Percentiles rank a stretch among this genome's conserved stretches.
These are phyloP conservation scores for Aspergillus sergii DNA, from an alignment of 2,329 filamentous ascomycete species.

Conservation along the genomic window DNA sequence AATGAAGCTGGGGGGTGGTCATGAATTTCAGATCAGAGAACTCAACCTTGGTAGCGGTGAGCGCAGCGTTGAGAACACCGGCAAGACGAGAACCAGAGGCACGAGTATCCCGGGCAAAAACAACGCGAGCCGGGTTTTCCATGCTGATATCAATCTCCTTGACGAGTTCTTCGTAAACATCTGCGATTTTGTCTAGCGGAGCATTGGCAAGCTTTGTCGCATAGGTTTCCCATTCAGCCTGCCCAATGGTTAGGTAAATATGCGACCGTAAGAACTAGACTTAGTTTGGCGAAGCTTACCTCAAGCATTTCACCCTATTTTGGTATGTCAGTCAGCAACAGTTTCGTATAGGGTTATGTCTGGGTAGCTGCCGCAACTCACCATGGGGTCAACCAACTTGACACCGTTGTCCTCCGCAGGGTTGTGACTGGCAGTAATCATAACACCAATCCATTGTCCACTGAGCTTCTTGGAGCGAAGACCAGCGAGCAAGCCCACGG, in stretches of 20 bases:
- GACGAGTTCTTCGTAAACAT: conserved; percentile 75
- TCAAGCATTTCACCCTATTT: conserved; percentile 87
- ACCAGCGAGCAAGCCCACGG: conserved; percentile 85
- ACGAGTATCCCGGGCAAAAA: conserved; percentile 90
- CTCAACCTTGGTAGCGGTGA: conserved; percentile 74
- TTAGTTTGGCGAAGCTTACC: conserved; percentile 51
- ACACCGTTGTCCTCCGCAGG: conserved; percentile 87
- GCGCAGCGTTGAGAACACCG: conserved; percentile 73
- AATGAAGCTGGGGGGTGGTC: conserved; percentile 97
- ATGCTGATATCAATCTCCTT: conserved; percentile 75
- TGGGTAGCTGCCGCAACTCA: conserved; percentile 32
- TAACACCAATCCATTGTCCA: conserved; percentile 90
- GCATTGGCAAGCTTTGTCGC: conserved; percentile 90
- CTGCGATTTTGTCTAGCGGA: conserved; percentile 71
- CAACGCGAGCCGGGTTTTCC: conserved; percentile 71
- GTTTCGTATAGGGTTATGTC: not conserved
- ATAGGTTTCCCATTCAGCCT: conserved; percentile 84
- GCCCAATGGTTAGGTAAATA: conserved; percentile 24
- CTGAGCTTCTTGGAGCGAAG: conserved; percentile 87
- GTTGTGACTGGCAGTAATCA: conserved; percentile 95
- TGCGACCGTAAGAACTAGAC: conserved; percentile 7
- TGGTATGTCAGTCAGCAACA: conserved; percentile 3
- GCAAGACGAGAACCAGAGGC: conserved; percentile 87
- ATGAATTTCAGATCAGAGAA: conserved; percentile 85
- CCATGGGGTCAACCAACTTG: conserved; percentile 94